A percentile compares a stretch with the other conserved stretches of the same genome.
Conservation (phyloP, 805 yeast genomes). For the Yarrowia sp. region DNA sequence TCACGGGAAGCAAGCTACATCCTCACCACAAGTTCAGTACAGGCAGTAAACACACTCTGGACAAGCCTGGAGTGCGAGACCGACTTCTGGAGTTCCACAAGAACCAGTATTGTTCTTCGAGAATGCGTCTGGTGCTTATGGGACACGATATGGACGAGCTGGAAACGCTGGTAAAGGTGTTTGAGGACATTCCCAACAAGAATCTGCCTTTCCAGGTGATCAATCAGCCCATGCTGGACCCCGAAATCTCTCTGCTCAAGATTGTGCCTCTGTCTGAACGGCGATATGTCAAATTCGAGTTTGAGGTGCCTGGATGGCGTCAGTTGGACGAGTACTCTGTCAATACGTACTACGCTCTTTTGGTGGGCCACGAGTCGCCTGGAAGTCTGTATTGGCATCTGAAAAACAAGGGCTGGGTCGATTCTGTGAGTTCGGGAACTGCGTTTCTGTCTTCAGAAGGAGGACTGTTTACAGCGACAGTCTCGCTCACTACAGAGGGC, state of each 20-base stretch:
- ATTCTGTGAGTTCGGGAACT: conserved; percentile 68
- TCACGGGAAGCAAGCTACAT: conserved; percentile 65
- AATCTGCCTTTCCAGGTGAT: not conserved
- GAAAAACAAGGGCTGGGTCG: conserved; percentile 75
- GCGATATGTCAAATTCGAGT: not conserved
- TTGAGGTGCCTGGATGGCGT: not conserved
- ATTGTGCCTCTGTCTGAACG: not conserved
- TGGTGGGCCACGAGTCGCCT: conserved; percentile 88
- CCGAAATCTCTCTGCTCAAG: not conserved
- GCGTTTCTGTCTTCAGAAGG: conserved; percentile 53
- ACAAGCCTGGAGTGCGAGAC: conserved; percentile 79
- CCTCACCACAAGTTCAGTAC: conserved; percentile 88
- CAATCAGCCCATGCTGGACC: not conserved
- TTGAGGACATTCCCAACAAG: conserved; percentile 1
- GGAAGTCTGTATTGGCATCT: conserved; percentile 75
- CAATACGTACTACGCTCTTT: conserved; percentile 62
- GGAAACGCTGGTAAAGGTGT: conserved; percentile 38
- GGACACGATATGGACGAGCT: conserved; percentile 75
- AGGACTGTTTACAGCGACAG: conserved; percentile 59
- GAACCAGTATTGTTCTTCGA: conserved; percentile 71
- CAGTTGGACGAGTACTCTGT: not conserved
- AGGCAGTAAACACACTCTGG: conserved; percentile 76
- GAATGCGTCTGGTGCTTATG: conserved; percentile 81
- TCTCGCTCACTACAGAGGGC: conserved; percentile 76
- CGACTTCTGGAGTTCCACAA: conserved; percentile 72